These are phyloP conservation scores for Cylindrodendrum hubeiense DNA, from an alignment of 2,329 filamentous ascomycete species.

Conservation along the genomic window DNA sequence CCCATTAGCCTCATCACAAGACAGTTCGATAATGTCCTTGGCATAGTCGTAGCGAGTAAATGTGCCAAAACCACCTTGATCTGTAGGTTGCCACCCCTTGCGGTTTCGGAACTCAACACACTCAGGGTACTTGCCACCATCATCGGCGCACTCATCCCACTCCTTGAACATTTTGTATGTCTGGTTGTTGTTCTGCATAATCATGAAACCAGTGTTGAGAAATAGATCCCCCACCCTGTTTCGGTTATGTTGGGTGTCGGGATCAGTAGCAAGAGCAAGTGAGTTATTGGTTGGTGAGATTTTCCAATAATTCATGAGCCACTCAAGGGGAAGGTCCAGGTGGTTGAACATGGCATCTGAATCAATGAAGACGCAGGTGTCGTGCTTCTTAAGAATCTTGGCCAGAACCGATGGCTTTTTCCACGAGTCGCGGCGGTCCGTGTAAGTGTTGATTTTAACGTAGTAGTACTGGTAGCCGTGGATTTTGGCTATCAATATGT, in stretches of 20 bases:
- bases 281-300: slow-evolving; percentile 54
- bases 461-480: slow-evolving; percentile 62
- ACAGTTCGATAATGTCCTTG: slow-evolving; percentile 54
- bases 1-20: slow-evolving; percentile 58
- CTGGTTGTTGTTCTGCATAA: slow-evolving; percentile 62
- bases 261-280: slow-evolving; percentile 57
- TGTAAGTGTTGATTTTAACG: slow-evolving; percentile 51
- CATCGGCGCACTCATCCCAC: slow-evolving; percentile 59
- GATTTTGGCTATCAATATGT: no score
- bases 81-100: slow-evolving; percentile 53
- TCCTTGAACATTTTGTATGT: slow-evolving; percentile 61
- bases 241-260: slow-evolving; percentile 51
- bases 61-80: slow-evolving; percentile 59
- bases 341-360: slow-evolving; percentile 59
- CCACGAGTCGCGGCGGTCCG: slow-evolving; percentile 58
- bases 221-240: slow-evolving; percentile 54
- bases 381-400: slow-evolving; percentile 56
- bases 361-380: slow-evolving; percentile 58
- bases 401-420: slow-evolving; percentile 57
- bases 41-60: slow-evolving; percentile 56
- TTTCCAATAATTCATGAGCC: slow-evolving; percentile 61
- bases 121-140: no score
- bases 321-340: slow-evolving; percentile 59
- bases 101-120: no score
- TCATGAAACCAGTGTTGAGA: slow-evolving; percentile 66